These are phyloP conservation scores for Neurospora cerealis DNA, from an alignment of 495 filamentous ascomycete genomes.

Conservation along the genomic window DNA sequence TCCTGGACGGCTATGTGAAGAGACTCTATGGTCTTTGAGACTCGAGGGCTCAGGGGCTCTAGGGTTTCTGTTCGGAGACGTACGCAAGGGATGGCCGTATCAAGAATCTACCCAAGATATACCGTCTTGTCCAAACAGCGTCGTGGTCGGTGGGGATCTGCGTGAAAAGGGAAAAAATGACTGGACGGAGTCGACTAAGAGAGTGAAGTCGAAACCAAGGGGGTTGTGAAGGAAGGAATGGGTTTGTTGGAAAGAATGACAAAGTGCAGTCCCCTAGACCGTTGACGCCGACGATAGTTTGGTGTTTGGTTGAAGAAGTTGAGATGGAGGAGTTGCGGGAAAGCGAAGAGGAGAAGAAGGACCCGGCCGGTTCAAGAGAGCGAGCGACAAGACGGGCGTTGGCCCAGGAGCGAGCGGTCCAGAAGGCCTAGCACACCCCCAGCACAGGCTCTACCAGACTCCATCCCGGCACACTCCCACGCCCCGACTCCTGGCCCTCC, in stretches of 20 bases:
- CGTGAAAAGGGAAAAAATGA: constrained; percentile 32
- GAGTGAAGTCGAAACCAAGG: constrained; percentile 66
- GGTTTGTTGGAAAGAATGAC: constrained; percentile 17
- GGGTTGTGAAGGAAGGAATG: constrained; percentile 21
- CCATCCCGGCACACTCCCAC: neutral
- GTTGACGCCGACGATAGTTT: constrained; percentile 18
- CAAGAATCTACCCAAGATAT: neutral
- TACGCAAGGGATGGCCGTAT: constrained; percentile 24
- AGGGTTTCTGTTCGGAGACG: neutral
- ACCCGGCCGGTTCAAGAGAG: constrained; percentile 2
- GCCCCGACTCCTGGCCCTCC: neutral
- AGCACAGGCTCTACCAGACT: neutral
- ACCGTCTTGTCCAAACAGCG: neutral
- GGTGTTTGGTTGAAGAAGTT: constrained; percentile 7
- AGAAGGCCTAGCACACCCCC: neutral
- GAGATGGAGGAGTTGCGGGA: constrained; percentile 1
- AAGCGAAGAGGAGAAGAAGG: constrained; percentile 10
- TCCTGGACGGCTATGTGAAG: neutral
- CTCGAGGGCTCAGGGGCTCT: neutral
- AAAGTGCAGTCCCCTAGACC: constrained; percentile 8
- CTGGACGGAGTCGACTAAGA: constrained; percentile 50
- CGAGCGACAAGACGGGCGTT: constrained; percentile 1
- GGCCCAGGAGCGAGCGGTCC: neutral
- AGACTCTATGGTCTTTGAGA: neutral
- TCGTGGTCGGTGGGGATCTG: constrained; percentile 11